Conservation (phyloP, 2,329 filamentous ascomycete species). For the Paracorniculantispora psalliotae region DNA sequence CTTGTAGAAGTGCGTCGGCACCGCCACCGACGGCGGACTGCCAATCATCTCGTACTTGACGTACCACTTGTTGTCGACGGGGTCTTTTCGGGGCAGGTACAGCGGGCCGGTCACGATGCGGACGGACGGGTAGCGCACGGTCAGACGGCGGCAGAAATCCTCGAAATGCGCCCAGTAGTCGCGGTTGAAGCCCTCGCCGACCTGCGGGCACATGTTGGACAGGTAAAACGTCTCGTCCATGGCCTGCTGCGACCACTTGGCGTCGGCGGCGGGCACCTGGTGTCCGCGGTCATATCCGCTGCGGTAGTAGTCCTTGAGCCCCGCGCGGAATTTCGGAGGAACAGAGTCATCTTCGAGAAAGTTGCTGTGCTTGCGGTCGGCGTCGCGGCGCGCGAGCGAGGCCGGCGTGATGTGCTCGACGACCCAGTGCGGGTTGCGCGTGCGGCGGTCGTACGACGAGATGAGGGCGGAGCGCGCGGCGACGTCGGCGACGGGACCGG, state of each 20-base stretch:
- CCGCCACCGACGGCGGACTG: conserved; percentile 85
- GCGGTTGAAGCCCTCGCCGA: conserved; percentile 95
- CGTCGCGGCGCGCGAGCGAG: conserved; percentile 69
- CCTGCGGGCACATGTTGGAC: conserved; percentile 96
- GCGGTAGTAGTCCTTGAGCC: conserved; percentile 89
- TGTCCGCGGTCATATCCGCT: conserved; percentile 94
- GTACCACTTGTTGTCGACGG: conserved; percentile 86
- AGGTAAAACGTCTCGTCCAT: conserved; percentile 95
- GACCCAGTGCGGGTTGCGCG: conserved; percentile 90
- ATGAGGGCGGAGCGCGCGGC: conserved; percentile 71
- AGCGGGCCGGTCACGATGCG: conserved; percentile 89
- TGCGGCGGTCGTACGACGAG: conserved; percentile 85
- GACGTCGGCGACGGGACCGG: conserved; percentile 81
- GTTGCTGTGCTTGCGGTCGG: conserved; percentile 74
- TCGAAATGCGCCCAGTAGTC: conserved; percentile 99
- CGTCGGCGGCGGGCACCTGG: conserved; percentile 93
- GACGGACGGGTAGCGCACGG: conserved; percentile 75
- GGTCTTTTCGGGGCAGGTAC: conserved; percentile 82
- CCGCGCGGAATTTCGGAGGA: conserved; percentile 81
- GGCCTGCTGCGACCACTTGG: conserved; percentile 87
- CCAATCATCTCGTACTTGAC: conserved; percentile 96
- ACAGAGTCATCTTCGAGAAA: conserved; percentile 80
- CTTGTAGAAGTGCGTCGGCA: conserved; percentile 99
- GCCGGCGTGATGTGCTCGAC: conserved; percentile 92
- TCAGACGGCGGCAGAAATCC: conserved; percentile 87